Base-by-base conservation (phyloP, 73 alveolate genomes). In the Loxodes magnus region DNA sequence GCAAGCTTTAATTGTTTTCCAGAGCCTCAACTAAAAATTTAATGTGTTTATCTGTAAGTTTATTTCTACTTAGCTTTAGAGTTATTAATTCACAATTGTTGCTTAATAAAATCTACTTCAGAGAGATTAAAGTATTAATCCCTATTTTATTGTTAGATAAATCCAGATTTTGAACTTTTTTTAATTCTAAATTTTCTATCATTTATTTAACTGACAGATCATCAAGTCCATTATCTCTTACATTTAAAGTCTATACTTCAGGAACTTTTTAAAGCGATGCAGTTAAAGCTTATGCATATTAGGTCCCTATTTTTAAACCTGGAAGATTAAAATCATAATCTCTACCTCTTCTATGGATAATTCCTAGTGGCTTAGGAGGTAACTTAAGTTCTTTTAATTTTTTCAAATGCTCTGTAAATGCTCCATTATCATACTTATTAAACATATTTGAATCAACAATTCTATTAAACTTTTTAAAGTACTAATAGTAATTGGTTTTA, bases 51-150 rank as follows among this genome's bases (percentile, higher is more conserved):
- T 84, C 92, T 31, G 87, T 88, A 29, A 70, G 39, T 28, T 79
- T 64, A 51, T 69, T 84, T 38, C 66, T 71, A 29, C 77, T 74
- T 38, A 84, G 52, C 53, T 84, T 78, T 29, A 84, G 42, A 33
- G n/a, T n/a, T n/a, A n/a, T n/a, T n/a, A n/a, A n/a, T n/a, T n/a
- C n/a, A n/a, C n/a, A n/a, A n/a, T n/a, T n/a, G n/a, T n/a, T n/a
- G n/a, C n/a, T n/a, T n/a, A n/a, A n/a, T n/a, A n/a, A n/a, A n/a
- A n/a, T n/a, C n/a, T n/a, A n/a, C n/a, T n/a, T n/a, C n/a, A n/a
- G n/a, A n/a, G n/a, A n/a, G n/a, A n/a, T n/a, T n/a, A n/a, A n/a
- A 71, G 35, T 35, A 52, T 29, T 66, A 42, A 23, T 34, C 21
- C 43, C 53, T 10, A 30, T 43, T 43, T 33, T 4, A 31, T 69